Base-by-base conservation (phyloP, 768 basidiomycete species). In the Xerocomus brunneocitrinus region DNA sequence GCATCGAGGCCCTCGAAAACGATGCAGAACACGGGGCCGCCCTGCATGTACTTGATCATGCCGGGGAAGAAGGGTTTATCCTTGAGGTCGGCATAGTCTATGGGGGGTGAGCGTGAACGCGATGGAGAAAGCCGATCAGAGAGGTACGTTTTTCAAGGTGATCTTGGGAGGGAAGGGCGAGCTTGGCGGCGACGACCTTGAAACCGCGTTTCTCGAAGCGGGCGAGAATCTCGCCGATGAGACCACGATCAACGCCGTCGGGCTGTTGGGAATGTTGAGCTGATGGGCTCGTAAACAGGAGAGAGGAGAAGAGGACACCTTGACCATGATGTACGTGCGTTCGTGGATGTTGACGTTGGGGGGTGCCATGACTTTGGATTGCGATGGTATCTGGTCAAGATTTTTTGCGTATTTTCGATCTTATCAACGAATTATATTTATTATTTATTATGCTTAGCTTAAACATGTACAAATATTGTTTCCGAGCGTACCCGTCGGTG, bases 321-420 rank as follows among this genome's bases (percentile, higher is more conserved):
- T 99, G 87, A 98, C 82, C 95, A 98, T 98, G 80, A 98, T 98
- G 79, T 95, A 98, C 73, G 95, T 95, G 73, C 91, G 92, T 72
- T 98, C 94, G 49, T 60, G 65, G 69, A 74, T 73, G 55, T 63
- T 64, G 41, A 1, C 27, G n/a, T 14, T 38, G 44, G 32, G 88
- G 89, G 70, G 28, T 39, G 62, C 71, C 58, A 67, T 47, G 61
- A 39, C 38, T 39, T 9, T 8, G 3, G 38, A 40, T 40, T 19
- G 39, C 39, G 40, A 61, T 66, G 62, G 60, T 62, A 62, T 61
- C 68, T 61, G 64, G 61, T 61, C 57, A 67, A 62, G 62, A 48
- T 49, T 56, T 59, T 30, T 54, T 54, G 55, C 9, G 53, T 45
- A 55, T 54, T 46, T 43, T 58, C 54, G 56, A 67, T 71, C 72